Conservation (phyloP, 1,139 yeast genomes). For the Saccharomyces uvarum region DNA sequence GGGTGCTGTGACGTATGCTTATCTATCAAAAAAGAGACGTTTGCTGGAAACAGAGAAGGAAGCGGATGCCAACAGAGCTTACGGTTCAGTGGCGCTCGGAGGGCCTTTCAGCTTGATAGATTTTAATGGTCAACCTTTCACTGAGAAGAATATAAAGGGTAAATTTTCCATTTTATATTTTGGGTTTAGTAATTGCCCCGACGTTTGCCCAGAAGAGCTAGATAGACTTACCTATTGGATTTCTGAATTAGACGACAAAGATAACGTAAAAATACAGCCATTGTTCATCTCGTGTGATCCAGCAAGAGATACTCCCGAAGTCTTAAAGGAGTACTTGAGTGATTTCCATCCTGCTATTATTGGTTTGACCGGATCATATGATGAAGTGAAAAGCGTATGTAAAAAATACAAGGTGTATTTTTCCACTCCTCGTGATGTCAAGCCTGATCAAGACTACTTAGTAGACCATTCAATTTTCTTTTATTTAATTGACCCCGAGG, state of each 20-base stretch:
- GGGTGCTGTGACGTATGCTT: slow-evolving; percentile 9
- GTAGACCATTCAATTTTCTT: slow-evolving; percentile 96
- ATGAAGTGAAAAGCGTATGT: slow-evolving; percentile 73
- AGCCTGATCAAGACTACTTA: slow-evolving; percentile 75
- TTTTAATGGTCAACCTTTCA: slow-evolving; percentile 61
- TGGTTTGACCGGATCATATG: slow-evolving; percentile 88
- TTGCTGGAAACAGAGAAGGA: slow-evolving; percentile 57
- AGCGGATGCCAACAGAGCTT: slow-evolving; percentile 75
- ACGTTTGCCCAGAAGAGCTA: slow-evolving; percentile 94
- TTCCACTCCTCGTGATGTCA: slow-evolving; percentile 57
- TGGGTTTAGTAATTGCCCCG: slow-evolving; percentile 97
- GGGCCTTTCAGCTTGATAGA: slow-evolving; percentile 77
- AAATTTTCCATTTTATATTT: slow-evolving; percentile 77
- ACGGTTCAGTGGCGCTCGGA: slow-evolving; percentile 89
- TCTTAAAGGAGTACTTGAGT: slow-evolving; percentile 62
- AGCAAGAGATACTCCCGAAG: slow-evolving; percentile 81
- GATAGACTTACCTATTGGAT: slow-evolving; percentile 82
- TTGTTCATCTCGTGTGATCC: slow-evolving; percentile 95
- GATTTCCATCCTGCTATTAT: slow-evolving; percentile 86
- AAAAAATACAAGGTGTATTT: slow-evolving; percentile 87
- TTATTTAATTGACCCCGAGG: slow-evolving; percentile 94
- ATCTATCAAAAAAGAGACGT: slow-evolving; percentile 10
- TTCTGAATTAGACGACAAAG: slow-evolving; percentile 51
- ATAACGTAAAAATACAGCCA: slow-evolving; percentile 63
- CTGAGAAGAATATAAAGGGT: slow-evolving; percentile 68